These are phyloP conservation scores for Nemania sp. DNA, from an alignment of 2,329 filamentous ascomycete genomes.

Conservation along the genomic window DNA sequence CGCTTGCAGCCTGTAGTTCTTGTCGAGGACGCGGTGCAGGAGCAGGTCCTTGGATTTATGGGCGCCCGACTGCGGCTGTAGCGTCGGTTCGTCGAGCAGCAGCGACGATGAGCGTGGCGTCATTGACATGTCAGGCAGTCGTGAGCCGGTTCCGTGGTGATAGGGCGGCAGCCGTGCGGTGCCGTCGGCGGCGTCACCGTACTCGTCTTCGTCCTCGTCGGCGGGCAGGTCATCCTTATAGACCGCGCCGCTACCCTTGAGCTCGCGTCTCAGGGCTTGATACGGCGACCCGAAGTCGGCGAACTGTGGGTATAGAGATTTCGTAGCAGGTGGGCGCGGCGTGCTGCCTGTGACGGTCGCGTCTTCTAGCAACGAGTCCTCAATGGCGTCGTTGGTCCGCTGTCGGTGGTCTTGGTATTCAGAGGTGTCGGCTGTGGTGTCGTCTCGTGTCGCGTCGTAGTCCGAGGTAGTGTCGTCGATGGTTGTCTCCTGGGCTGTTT, in stretches of 20 bases:
- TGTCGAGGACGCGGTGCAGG: conserved; percentile 92
- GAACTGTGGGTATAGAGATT: conserved; percentile 59
- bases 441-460: conserved; percentile 55
- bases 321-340: conserved; percentile 68
- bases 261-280: conserved; percentile 76
- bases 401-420: conserved; percentile 52
- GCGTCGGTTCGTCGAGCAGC: conserved; percentile 59
- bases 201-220: conserved; percentile 53
- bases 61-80: conserved; percentile 42
- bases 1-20: conserved; percentile 92
- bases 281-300: conserved; percentile 81
- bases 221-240: conserved; percentile 49
- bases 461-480: conserved; percentile 65
- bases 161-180: conserved; percentile 62
- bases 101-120: conserved; percentile 69
- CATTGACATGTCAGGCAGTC: conserved; percentile 72
- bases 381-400: conserved; percentile 58
- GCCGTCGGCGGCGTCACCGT: conserved; percentile 55
- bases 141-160: conserved; percentile 65
- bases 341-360: conserved; percentile 75
- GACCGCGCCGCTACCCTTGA: conserved; percentile 61
- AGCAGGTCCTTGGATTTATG: conserved; percentile 75
- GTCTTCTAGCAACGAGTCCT: conserved; percentile 77
- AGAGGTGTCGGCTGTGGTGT: conserved; percentile 52
- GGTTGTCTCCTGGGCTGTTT: conserved; percentile 63